Percentiles rank a stretch among this genome's conserved stretches.
phyloP scores from a whole-genome alignment of 495 filamentous ascomycete species.

The Parathielavia hyrcaniae region DNA sequence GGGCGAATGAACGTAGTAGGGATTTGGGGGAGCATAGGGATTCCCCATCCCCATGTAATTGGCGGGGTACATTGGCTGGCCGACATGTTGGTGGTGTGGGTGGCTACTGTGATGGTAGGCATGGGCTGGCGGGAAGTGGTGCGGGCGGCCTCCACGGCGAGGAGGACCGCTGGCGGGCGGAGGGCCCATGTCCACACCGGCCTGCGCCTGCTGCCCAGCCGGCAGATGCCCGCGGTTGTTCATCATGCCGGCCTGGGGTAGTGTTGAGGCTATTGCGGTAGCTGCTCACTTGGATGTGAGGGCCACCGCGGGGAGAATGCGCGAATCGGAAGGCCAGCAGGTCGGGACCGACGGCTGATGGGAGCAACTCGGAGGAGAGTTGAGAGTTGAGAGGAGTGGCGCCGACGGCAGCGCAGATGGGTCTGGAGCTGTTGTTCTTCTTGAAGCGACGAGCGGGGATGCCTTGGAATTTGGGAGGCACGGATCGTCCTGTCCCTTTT shows the following conservation, averaged over 20 bases:
- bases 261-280: slow-evolving; percentile 40
- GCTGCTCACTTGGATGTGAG: slow-evolving; percentile 44
- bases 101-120: slow-evolving; percentile 28
- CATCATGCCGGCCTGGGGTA: slow-evolving; percentile 56
- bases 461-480: not conserved
- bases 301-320: slow-evolving; percentile 32
- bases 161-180: slow-evolving; percentile 27
- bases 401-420: not conserved
- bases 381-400: not conserved
- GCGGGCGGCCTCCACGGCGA: slow-evolving; percentile 33
- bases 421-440: not conserved
- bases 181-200: slow-evolving; percentile 40
- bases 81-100: slow-evolving; percentile 29
- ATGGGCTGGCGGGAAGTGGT: slow-evolving; percentile 33
- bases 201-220: slow-evolving; percentile 54
- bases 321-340: slow-evolving; percentile 12
- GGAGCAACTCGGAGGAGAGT: slow-evolving; percentile 12
- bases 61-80: slow-evolving; percentile 39
- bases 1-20: slow-evolving; percentile 34
- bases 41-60: slow-evolving; percentile 36
- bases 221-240: slow-evolving; percentile 55
- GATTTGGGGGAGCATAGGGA: slow-evolving; percentile 14
- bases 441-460: not conserved
- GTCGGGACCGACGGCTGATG: slow-evolving; percentile 4
- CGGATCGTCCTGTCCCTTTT: not conserved